Percentiles rank a stretch among this genome's conserved stretches.
These are phyloP conservation scores for Coniochaeta pulveracea DNA, from an alignment of 2,329 filamentous ascomycete species.

Conservation along the genomic window DNA sequence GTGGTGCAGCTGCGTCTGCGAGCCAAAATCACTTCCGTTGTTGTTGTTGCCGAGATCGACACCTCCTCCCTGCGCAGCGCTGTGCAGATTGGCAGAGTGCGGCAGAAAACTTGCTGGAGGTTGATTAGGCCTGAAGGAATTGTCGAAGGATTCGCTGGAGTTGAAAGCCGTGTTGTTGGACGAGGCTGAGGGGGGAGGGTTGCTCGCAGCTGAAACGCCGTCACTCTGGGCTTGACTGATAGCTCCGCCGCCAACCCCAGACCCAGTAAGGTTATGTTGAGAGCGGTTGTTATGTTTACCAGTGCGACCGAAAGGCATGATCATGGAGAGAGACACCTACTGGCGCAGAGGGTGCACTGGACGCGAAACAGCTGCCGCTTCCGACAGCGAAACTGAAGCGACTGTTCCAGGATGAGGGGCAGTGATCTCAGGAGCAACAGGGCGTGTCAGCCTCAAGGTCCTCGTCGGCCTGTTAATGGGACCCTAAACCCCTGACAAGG, in stretches of 20 bases:
- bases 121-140: slow-evolving; percentile 16
- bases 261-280: slow-evolving; percentile 41
- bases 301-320: slow-evolving; percentile 45
- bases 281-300: slow-evolving; percentile 45
- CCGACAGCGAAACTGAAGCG: too few relatives aligned
- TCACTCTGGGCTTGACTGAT: slow-evolving; percentile 10
- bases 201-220: slow-evolving; percentile 10
- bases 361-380: too few relatives aligned
- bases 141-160: slow-evolving; percentile 36
- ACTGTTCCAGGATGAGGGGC: too few relatives aligned
- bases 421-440: too few relatives aligned
- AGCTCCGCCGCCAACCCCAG: slow-evolving; percentile 19
- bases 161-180: slow-evolving; percentile 30
- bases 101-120: slow-evolving; percentile 17
- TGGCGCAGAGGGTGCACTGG: too few relatives aligned
- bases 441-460: too few relatives aligned
- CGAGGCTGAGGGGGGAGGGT: slow-evolving; percentile 33
- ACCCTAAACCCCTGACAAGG: too few relatives aligned
- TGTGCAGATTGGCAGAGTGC: slow-evolving; percentile 17
- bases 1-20: slow-evolving; percentile 28
- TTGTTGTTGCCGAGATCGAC: slow-evolving; percentile 17
- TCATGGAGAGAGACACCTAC: slow-evolving; percentile 9
- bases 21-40: slow-evolving; percentile 17
- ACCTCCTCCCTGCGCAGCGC: slow-evolving; percentile 2
- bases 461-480: too few relatives aligned